Conservation (phyloP, 164 flowering plant genomes). For the Dillenia turbinata region DNA sequence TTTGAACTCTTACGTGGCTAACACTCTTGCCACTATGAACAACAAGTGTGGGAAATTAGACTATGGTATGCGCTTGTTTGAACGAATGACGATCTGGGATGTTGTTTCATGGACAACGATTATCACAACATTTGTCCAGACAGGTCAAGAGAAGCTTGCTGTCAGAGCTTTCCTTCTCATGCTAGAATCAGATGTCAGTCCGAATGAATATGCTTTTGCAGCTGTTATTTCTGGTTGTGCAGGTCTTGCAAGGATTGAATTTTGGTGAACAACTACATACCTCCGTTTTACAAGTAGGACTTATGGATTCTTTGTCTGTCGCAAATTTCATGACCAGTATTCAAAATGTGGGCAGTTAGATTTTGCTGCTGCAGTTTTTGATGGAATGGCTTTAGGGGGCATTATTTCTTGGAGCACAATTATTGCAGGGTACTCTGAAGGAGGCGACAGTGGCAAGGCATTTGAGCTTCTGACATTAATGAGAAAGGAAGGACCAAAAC, state of each 20-base stretch:
- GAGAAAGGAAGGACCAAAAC: slow-evolving; percentile 71
- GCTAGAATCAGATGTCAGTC: slow-evolving; percentile 44
- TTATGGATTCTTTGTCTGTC: slow-evolving; percentile 49
- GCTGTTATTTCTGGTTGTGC: slow-evolving; percentile 64
- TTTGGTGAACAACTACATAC: slow-evolving; percentile 77
- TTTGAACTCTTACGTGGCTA: slow-evolving; percentile 53
- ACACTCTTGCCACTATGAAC: slow-evolving; percentile 69
- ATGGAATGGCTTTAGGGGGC: slow-evolving; percentile 40
- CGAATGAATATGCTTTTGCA: slow-evolving; percentile 81
- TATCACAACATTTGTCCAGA: slow-evolving; percentile 46
- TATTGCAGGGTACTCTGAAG: slow-evolving; percentile 64
- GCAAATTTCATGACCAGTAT: slow-evolving; percentile 70
- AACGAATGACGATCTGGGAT: slow-evolving; percentile 46
- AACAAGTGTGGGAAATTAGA: slow-evolving; percentile 69
- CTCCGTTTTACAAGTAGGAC: slow-evolving; percentile 35
- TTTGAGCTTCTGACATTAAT: slow-evolving; percentile 62
- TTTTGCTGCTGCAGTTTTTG: slow-evolving; percentile 43
- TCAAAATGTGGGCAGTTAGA: slow-evolving; percentile 57
- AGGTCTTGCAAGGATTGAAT: slow-evolving; percentile 33
- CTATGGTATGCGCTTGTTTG: slow-evolving; percentile 61
- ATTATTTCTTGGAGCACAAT: slow-evolving; percentile 82
- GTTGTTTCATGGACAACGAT: slow-evolving; percentile 78
- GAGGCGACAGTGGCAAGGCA: slow-evolving; percentile 59
- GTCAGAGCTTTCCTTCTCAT: slow-evolving; percentile 43
- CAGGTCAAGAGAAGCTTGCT: slow-evolving; percentile 47